These are phyloP conservation scores for Yarrowia porcina DNA, from an alignment of 805 yeast genomes.

Conservation along the genomic window DNA sequence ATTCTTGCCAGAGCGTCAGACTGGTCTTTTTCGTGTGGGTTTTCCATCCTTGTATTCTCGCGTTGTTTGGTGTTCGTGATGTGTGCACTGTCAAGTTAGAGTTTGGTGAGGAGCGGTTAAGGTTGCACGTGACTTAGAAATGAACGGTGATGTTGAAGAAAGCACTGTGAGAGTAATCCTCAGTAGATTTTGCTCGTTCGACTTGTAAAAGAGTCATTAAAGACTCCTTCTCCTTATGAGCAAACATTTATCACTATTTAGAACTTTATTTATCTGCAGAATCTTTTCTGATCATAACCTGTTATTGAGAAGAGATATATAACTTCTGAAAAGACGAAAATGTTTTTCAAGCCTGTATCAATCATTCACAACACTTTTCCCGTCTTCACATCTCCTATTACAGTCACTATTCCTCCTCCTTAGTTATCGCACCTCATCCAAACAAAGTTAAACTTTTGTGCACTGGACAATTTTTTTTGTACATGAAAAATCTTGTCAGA, in stretches of 20 bases:
- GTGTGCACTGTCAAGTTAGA: neutral
- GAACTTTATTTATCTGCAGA: too few relatives aligned
- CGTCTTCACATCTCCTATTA: too few relatives aligned
- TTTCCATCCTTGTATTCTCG: neutral
- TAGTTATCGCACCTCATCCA: neutral
- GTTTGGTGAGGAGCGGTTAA: neutral
- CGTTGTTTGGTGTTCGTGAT: neutral
- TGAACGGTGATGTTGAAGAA: neutral
- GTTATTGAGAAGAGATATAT: too few relatives aligned
- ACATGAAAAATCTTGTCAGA: neutral
- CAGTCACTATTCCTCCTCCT: neutral
- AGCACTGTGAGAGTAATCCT: neutral
- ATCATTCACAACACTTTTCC: too few relatives aligned
- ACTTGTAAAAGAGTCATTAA: neutral
- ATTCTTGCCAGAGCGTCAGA: slow-evolving; percentile 1
- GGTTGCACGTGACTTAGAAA: neutral
- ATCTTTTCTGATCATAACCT: too few relatives aligned
- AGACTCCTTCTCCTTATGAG: neutral
- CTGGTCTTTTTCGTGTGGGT: slow-evolving; percentile 24
- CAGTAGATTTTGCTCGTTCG: neutral
- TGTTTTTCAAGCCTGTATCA: too few relatives aligned
- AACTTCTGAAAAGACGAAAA: too few relatives aligned
- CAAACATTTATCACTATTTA: too few relatives aligned
- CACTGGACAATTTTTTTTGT: slow-evolving; percentile 19
- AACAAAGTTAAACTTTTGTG: slow-evolving; percentile 9